Conservation (phyloP, 208 protist genomes). For the Crithidia thermophila region DNA sequence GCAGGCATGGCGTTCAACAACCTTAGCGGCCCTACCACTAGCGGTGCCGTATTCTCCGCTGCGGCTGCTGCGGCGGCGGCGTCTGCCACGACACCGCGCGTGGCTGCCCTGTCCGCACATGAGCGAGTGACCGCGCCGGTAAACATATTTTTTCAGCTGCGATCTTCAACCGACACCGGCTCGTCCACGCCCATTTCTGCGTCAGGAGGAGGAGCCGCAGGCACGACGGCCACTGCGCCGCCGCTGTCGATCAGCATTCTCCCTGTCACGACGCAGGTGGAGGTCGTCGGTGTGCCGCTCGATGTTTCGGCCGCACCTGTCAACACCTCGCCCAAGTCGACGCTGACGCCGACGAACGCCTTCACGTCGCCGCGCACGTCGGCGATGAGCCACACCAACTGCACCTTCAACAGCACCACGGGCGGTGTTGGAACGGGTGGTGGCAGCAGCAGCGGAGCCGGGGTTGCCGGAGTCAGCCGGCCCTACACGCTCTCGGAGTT, state of each 20-base stretch:
- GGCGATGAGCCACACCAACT: not conserved
- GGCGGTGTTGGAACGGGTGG: no score
- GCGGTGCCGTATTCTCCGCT: not conserved
- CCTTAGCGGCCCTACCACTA: not conserved
- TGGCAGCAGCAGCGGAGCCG: not conserved
- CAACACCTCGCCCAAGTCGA: not conserved
- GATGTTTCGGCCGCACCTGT: not conserved
- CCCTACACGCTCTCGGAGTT: constrained; percentile 21
- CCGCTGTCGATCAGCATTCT: constrained; percentile 3
- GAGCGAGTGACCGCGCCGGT: constrained; percentile 24
- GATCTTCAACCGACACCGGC: constrained; percentile 7
- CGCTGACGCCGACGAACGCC: not conserved
- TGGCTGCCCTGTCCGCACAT: not conserved
- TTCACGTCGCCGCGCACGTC: not conserved
- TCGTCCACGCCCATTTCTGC: no score
- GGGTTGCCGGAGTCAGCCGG: not conserved
- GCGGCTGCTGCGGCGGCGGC: not conserved
- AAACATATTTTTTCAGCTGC: constrained; percentile 24
- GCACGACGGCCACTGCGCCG: not conserved
- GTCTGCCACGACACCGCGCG: not conserved
- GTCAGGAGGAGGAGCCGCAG: no score
- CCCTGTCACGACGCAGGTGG: constrained; percentile 27
- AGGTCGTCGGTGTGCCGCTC: constrained; percentile 28
- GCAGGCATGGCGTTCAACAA: not conserved
- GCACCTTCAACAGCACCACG: not conserved